Base-by-base conservation (phyloP, 106 monocot species). In the Allium cepa region DNA sequence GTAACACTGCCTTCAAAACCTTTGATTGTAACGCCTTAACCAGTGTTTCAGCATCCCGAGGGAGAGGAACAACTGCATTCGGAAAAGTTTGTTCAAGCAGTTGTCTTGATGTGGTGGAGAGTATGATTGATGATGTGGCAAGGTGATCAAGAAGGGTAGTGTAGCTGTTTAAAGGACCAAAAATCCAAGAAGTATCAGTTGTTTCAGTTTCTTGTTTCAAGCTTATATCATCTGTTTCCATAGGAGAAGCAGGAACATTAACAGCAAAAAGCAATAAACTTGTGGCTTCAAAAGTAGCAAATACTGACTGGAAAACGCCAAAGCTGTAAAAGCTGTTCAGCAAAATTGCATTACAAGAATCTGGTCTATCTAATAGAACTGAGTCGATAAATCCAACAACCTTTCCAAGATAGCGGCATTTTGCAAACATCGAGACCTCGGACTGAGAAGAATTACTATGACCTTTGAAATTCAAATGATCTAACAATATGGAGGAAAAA, bases 121-220 rank as follows among this genome's bases (percentile, higher is more conserved):
- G 74, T 17, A 99, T 83, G 66, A 90, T 81, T 3, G 93, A 88
- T 50, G 99, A 99, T 60, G 99, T 99, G 11, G 80, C 87, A 36
- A 99, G 82, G 65, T 90, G 99, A 52, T 99, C 99, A 92, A 99
- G 78, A 45, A 87, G 78, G n/a, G 81, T 56, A 66, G 85, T 80
- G 71, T 99, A 99, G 74, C 83, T 87, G 15, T 81, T 71, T 53
- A 99, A 76, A 7, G 99, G 90, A 67, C 99, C 93, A 90, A 83
- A 81, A 59, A 99, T 85, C 99, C 99, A 99, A 27, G 79, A 77
- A 70, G 68, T 75, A 62, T 85, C 87, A 53, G 66, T 67, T 64
- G 87, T 93, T 47, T 83, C 87, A 59, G 93, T 93, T 53, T 85
- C 79, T n/a, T 77, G 67, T 66, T 75, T 83, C 18, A 50, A 53